These are phyloP conservation scores for Colletotrichum abscissum DNA, from an alignment of 2,329 filamentous ascomycete species.

Conservation along the genomic window DNA sequence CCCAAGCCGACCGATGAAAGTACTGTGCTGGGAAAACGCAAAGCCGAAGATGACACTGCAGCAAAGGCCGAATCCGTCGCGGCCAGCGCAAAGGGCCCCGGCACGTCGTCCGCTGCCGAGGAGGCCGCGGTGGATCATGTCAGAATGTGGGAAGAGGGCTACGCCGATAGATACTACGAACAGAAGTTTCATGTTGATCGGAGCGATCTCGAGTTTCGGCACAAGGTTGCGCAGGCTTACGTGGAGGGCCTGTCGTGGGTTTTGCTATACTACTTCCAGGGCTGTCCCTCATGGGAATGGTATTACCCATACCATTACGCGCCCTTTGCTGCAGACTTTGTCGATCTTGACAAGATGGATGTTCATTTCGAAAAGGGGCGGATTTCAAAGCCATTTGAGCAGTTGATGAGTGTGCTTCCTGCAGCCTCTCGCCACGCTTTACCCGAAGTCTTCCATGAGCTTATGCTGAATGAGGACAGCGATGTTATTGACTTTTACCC, in stretches of 20 bases:
- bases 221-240: slow-evolving; percentile 90
- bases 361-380: slow-evolving; percentile 86
- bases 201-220: slow-evolving; percentile 85
- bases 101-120: slow-evolving; percentile 62
- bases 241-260: slow-evolving; percentile 97
- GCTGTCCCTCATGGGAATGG: slow-evolving; percentile 99
- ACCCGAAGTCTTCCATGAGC: slow-evolving; percentile 85
- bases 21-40: slow-evolving; percentile 78
- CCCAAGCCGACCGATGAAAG: slow-evolving; percentile 44
- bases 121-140: slow-evolving; percentile 83
- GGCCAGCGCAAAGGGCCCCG: slow-evolving; percentile 64
- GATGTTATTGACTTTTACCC: slow-evolving; percentile 98
- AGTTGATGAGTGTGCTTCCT: slow-evolving; percentile 97
- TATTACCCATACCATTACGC: slow-evolving; percentile 99
- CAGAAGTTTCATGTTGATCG: slow-evolving; percentile 92
- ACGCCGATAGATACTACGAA: slow-evolving; percentile 95
- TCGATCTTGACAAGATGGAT: slow-evolving; percentile 81
- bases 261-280: slow-evolving; percentile 96
- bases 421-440: slow-evolving; percentile 93
- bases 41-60: slow-evolving; percentile 71
- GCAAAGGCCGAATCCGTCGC: slow-evolving; percentile 72
- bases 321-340: slow-evolving; percentile 95
- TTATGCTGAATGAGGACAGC: slow-evolving; percentile 90
- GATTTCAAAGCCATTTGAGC: slow-evolving; percentile 93
- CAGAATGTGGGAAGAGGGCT: slow-evolving; percentile 93